These are phyloP conservation scores for Karstenula rhodostoma DNA, from an alignment of 2,329 filamentous ascomycete species.

Conservation along the genomic window DNA sequence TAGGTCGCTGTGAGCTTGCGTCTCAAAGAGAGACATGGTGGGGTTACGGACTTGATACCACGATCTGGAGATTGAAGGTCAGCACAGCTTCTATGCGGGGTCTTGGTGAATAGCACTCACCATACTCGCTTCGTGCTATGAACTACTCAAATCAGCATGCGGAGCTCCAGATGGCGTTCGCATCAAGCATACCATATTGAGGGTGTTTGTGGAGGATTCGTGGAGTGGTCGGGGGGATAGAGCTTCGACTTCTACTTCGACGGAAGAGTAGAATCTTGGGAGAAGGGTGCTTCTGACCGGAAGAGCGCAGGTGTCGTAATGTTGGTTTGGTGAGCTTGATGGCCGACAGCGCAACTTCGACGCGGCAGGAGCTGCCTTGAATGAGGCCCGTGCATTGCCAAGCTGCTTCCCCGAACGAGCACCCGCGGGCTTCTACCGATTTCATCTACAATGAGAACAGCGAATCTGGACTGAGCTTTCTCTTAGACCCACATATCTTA, in stretches of 20 bases:
- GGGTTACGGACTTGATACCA: conserved; percentile 84
- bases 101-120: conserved; percentile 62
- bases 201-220: conserved; percentile 15
- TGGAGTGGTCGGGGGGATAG: not conserved
- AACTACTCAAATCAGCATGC: conserved; percentile 65
- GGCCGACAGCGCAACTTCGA: conserved; percentile 11
- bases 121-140: conserved; percentile 99
- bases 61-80: conserved; percentile 70
- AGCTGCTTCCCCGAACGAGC: not conserved
- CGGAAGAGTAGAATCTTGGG: not conserved
- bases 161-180: conserved; percentile 38
- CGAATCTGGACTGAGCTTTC: not conserved
- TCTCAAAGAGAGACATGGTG: conserved; percentile 20
- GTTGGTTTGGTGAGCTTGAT: conserved; percentile 13
- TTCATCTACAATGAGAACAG: not conserved
- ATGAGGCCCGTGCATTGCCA: conserved; percentile 11
- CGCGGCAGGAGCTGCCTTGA: conserved; percentile 16
- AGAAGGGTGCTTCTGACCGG: not conserved
- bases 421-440: not conserved
- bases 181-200: conserved; percentile 44
- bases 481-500: not conserved
- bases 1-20: conserved; percentile 52
- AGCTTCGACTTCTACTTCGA: not conserved
- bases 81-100: conserved; percentile 18
- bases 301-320: not conserved